A percentile compares a stretch with the other conserved stretches of the same genome.
Conservation (phyloP, 2,329 filamentous ascomycete genomes). For the Colletotrichum tanaceti region DNA sequence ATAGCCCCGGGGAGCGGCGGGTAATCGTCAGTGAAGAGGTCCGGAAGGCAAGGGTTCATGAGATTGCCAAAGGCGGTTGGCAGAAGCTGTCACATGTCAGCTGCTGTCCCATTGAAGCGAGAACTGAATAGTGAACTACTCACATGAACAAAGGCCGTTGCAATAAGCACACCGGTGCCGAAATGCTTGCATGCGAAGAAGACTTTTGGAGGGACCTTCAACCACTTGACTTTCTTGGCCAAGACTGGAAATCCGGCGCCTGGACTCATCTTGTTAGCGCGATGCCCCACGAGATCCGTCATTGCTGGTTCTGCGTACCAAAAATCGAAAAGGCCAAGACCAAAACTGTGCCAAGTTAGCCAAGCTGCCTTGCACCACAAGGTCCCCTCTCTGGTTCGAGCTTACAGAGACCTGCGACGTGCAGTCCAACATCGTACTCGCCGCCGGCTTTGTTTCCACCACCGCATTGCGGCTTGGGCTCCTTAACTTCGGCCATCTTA, state of each 20-base stretch:
- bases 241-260: conserved; percentile 65
- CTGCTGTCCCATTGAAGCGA: background rate
- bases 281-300: background rate
- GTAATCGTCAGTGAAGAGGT: conserved; percentile 69
- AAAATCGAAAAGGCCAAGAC: conserved; percentile 55
- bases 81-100: conserved; percentile 56
- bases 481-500: conserved; percentile 47
- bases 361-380: conserved; percentile 2
- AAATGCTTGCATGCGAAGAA: conserved; percentile 75
- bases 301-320: conserved; percentile 45
- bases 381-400: conserved; percentile 25
- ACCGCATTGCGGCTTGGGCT: conserved; percentile 54
- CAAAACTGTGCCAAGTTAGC: conserved; percentile 49
- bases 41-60: conserved; percentile 66
- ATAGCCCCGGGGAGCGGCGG: conserved; percentile 72
- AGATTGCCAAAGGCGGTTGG: conserved; percentile 69
- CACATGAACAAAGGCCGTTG: conserved; percentile 79
- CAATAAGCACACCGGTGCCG: conserved; percentile 77
- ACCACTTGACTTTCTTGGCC: conserved; percentile 66
- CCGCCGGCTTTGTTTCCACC: conserved; percentile 49
- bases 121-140: conserved; percentile 41
- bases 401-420: conserved; percentile 57
- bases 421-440: conserved; percentile 57
- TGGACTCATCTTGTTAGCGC: conserved; percentile 41
- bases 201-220: conserved; percentile 66